Conservation (phyloP, 371 early-diverging fungal genomes). For the Mucor irregularis region DNA sequence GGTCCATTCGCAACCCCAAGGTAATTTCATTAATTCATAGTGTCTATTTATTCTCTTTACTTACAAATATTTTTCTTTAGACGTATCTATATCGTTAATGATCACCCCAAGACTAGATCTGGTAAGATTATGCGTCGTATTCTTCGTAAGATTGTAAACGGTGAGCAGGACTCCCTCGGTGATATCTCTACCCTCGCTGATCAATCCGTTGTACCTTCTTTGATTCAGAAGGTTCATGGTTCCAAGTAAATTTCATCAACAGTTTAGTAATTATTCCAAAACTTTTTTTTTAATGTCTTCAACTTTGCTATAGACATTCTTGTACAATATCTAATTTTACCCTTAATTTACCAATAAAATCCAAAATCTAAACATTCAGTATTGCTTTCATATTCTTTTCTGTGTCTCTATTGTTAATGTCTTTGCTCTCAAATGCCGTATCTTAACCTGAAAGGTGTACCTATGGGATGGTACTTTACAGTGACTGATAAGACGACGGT, state of each 20-base stretch:
- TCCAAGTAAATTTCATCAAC: slow-evolving; percentile 7
- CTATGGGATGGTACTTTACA: no score
- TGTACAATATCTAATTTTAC: slow-evolving; percentile 3
- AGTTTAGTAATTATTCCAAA: slow-evolving; percentile 1
- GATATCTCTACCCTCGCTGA: slow-evolving; percentile 87
- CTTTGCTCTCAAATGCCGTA: no score
- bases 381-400: no score
- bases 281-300: background rate
- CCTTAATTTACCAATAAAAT: slow-evolving; percentile 4
- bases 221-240: slow-evolving; percentile 27
- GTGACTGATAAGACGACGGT: no score
- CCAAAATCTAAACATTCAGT: no score
- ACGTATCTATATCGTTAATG: slow-evolving; percentile 78
- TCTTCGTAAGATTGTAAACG: slow-evolving; percentile 86
- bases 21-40: no score
- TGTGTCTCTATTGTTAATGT: no score
- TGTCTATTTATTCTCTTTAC: no score
- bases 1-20: slow-evolving; percentile 96
- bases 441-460: no score
- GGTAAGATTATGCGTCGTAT: slow-evolving; percentile 97
- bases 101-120: slow-evolving; percentile 96
- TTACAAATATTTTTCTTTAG: no score
- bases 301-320: background rate
- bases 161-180: slow-evolving; percentile 84
- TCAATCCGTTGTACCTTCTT: slow-evolving; percentile 46